Conservation (phyloP, 768 basidiomycete species). For the Favolaschia claudopus region DNA sequence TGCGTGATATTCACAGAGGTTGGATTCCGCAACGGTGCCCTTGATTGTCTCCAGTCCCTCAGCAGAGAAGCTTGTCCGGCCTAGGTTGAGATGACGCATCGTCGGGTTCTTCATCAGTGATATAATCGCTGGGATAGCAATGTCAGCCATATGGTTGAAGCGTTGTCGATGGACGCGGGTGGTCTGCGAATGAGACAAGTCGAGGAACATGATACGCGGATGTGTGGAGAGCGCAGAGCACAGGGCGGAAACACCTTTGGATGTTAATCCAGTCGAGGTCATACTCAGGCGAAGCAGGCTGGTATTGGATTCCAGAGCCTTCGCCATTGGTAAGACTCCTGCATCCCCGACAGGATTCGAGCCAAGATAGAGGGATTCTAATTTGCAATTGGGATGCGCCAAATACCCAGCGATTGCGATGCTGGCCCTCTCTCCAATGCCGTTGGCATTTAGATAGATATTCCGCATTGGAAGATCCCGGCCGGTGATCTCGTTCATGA, state of each 20-base stretch:
- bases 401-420: slow-evolving; percentile 17
- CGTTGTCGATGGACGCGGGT: slow-evolving; percentile 16
- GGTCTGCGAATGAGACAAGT: slow-evolving; percentile 8
- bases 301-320: slow-evolving; percentile 12
- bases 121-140: neutral
- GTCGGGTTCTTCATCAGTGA: slow-evolving; percentile 16
- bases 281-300: slow-evolving; percentile 20
- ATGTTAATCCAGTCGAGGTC: slow-evolving; percentile 16
- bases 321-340: slow-evolving; percentile 13
- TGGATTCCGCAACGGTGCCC: slow-evolving; percentile 7
- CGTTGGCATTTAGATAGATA: slow-evolving; percentile 24
- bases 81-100: slow-evolving; percentile 19
- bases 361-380: slow-evolving; percentile 19
- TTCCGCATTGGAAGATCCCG: slow-evolving; percentile 14
- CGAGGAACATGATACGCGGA: slow-evolving; percentile 14
- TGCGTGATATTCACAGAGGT: slow-evolving; percentile 13
- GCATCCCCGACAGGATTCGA: slow-evolving; percentile 26
- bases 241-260: slow-evolving; percentile 3
- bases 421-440: slow-evolving; percentile 20
- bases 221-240: slow-evolving; percentile 16
- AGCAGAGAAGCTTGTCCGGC: slow-evolving; percentile 8
- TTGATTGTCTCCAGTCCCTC: slow-evolving; percentile 9
- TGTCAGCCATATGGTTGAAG: slow-evolving; percentile 19
- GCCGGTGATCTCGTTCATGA: slow-evolving; percentile 17
- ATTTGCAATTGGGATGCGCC: slow-evolving; percentile 12